phyloP scores from a whole-genome alignment of 805 yeast species.

The Spathaspora gorwiae region DNA sequence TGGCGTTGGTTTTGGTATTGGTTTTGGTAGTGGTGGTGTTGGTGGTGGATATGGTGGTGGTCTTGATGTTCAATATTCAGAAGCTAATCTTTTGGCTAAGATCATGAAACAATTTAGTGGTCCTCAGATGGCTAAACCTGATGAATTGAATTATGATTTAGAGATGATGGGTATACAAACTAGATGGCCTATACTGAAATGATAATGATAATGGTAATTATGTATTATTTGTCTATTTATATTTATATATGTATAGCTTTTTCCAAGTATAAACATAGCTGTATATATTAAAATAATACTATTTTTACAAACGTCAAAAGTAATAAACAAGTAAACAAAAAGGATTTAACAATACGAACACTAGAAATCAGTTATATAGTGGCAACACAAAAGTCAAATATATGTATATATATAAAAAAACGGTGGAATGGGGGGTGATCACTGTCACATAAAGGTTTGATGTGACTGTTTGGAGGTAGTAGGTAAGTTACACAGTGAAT shows the following conservation, averaged over 20 bases:
- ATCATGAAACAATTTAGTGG: conserved; percentile 41
- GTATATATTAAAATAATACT: background rate
- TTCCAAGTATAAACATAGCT: background rate
- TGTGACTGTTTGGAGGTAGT: too few relatives aligned
- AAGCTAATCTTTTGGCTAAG: conserved; percentile 35
- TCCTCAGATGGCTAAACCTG: conserved; percentile 30
- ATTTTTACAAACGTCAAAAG: background rate
- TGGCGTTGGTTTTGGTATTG: background rate
- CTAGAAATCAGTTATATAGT: too few relatives aligned
- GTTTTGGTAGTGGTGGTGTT: background rate
- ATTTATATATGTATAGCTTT: background rate
- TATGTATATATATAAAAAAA: background rate
- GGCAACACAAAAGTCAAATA: background rate
- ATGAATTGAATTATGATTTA: conserved; percentile 33
- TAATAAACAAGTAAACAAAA: too few relatives aligned
- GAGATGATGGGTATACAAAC: conserved; percentile 32
- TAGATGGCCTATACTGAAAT: conserved; percentile 28
- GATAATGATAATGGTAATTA: background rate
- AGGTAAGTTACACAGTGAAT: too few relatives aligned
- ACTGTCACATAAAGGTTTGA: too few relatives aligned
- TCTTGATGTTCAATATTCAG: conserved; percentile 23
- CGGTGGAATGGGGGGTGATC: background rate
- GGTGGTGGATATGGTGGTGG: conserved; percentile 7
- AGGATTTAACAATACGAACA: too few relatives aligned
- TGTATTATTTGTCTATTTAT: background rate